A percentile compares a stretch with the other conserved stretches of the same genome.
phyloP scores from a whole-genome alignment of 805 yeast species.

The Wickerhamomyces hampshirensis region DNA sequence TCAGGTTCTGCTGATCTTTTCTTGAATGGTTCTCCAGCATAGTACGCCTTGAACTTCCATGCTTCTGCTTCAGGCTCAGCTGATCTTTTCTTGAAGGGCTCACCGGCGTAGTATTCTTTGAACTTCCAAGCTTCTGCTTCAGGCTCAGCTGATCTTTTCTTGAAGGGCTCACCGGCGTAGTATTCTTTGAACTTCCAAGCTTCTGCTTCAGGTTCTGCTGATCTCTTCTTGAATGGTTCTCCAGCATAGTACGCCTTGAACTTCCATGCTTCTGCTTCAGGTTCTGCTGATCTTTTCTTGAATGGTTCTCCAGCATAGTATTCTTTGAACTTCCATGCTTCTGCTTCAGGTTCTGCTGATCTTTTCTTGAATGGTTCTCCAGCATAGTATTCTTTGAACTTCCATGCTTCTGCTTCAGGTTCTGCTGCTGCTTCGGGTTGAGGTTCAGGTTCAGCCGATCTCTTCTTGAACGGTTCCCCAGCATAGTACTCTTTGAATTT shows the following conservation, averaged over 20 bases:
- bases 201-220: constrained; percentile 14
- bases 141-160: constrained; percentile 9
- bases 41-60: constrained; percentile 16
- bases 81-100: constrained; percentile 18
- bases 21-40: constrained; percentile 17
- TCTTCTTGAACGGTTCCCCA: constrained; percentile 18
- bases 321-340: constrained; percentile 21
- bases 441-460: constrained; percentile 18
- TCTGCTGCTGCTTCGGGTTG: constrained; percentile 21
- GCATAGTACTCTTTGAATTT: constrained; percentile 14
- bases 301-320: constrained; percentile 14
- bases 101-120: constrained; percentile 15
- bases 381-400: constrained; percentile 12
- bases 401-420: constrained; percentile 15
- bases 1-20: constrained; percentile 5
- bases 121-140: constrained; percentile 23
- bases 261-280: constrained; percentile 21
- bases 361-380: constrained; percentile 21
- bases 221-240: constrained; percentile 17
- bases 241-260: constrained; percentile 15
- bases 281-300: constrained; percentile 16
- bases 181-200: constrained; percentile 5
- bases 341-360: constrained; percentile 14
- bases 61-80: constrained; percentile 20
- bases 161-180: constrained; percentile 1